phyloP scores from a whole-genome alignment of 78 protist species.

The Planoprotostelium fungivorum region DNA sequence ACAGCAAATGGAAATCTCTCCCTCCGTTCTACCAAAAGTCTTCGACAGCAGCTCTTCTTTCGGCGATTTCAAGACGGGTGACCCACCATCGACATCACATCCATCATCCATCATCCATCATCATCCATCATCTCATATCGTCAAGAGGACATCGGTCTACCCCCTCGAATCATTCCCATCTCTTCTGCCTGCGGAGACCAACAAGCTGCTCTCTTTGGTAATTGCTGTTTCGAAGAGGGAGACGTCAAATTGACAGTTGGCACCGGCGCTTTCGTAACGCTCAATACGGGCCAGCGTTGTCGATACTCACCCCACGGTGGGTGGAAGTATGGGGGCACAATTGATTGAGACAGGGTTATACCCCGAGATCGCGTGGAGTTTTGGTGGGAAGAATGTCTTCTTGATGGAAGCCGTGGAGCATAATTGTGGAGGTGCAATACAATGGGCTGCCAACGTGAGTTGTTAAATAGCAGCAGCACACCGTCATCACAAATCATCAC shows the following conservation, averaged over 20 bases:
- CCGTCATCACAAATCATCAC: too few relatives aligned
- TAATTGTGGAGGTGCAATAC: slow-evolving; percentile 47
- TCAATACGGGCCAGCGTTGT: slow-evolving; percentile 39
- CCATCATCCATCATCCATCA: background rate
- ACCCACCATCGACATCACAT: background rate
- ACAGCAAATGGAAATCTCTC: slow-evolving; percentile 26
- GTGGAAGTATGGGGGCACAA: background rate
- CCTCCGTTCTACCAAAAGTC: slow-evolving; percentile 43
- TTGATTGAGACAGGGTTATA: slow-evolving; percentile 23
- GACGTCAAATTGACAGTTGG: slow-evolving; percentile 51
- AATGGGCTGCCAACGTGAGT: too few relatives aligned
- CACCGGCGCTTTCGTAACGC: slow-evolving; percentile 57
- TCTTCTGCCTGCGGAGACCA: slow-evolving; percentile 40
- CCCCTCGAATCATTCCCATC: slow-evolving; percentile 35
- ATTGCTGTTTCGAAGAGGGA: slow-evolving; percentile 53
- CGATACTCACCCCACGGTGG: slow-evolving; percentile 4
- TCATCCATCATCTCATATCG: background rate
- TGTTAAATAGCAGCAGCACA: too few relatives aligned
- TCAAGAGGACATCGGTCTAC: background rate
- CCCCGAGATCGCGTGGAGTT: slow-evolving; percentile 59
- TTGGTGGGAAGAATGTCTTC: slow-evolving; percentile 13
- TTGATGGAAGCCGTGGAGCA: slow-evolving; percentile 54
- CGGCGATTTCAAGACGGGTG: slow-evolving; percentile 20
- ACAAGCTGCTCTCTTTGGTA: slow-evolving; percentile 62
- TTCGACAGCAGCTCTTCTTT: slow-evolving; percentile 27